Evolutionary conservation across 148 eudicot species (phyloP).

Genomic region (Fagopyrum tataricum): DNA sequence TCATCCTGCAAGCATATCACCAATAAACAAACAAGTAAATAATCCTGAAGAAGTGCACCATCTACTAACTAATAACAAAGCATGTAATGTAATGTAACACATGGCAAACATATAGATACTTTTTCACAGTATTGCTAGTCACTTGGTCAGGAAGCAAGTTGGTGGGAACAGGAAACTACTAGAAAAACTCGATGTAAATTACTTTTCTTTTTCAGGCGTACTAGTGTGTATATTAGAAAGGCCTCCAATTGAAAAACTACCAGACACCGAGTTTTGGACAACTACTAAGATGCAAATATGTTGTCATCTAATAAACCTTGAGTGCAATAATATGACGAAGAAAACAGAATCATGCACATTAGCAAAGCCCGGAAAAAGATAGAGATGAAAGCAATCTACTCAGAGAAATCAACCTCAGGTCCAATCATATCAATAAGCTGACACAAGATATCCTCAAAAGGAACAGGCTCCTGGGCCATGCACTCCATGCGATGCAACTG

Average conservation of each 20-base stretch:
- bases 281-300: not conserved
- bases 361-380: not conserved
- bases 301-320: not conserved
- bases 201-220: not conserved
- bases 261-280: not conserved
- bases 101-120: not conserved
- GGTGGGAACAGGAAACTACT: not conserved
- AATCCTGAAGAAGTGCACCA: not conserved
- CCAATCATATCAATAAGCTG: constrained; percentile 91
- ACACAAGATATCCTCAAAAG: constrained; percentile 94
- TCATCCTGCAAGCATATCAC: constrained; percentile 50
- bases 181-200: not conserved
- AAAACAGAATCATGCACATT: not conserved
- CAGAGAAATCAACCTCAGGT: constrained; percentile 56
- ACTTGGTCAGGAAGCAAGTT: not conserved
- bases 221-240: not conserved
- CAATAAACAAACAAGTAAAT: not conserved
- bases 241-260: not conserved
- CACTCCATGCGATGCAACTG: constrained; percentile 99
- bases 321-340: not conserved
- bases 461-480: constrained; percentile 98
- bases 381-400: constrained; percentile 4
- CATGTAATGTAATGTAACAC: constrained; percentile 27
- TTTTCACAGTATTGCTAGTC: not conserved
- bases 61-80: not conserved